Conservation (phyloP, 768 basidiomycete species). For the Hysterangium stoloniferum region DNA sequence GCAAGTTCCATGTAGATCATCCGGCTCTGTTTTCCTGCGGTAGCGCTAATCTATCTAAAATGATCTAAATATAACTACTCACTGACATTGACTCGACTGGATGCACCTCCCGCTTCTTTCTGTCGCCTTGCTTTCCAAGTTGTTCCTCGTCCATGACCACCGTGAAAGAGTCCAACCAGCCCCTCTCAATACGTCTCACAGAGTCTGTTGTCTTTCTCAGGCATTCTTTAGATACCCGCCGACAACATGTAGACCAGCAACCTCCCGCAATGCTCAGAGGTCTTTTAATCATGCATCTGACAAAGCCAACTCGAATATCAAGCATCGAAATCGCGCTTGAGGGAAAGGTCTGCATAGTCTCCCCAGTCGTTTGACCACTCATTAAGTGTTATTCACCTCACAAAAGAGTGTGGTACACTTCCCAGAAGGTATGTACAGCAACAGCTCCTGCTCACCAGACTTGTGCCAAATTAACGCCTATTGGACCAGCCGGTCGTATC, state of each 20-base stretch:
- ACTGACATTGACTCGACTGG: too few species aligned
- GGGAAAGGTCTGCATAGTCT: slow-evolving; percentile 33
- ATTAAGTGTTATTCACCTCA: not conserved
- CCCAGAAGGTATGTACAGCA: slow-evolving; percentile 64
- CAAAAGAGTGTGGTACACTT: slow-evolving; percentile 53
- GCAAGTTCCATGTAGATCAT: too few species aligned
- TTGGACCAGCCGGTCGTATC: slow-evolving; percentile 8
- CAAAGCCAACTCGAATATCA: slow-evolving; percentile 78
- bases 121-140: not conserved
- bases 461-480: too few species aligned
- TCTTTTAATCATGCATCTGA: slow-evolving; percentile 51
- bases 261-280: slow-evolving; percentile 56
- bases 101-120: not conserved
- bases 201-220: slow-evolving; percentile 71
- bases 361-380: not conserved
- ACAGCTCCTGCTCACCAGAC: too few species aligned
- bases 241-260: slow-evolving; percentile 26
- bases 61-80: too few species aligned
- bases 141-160: too few species aligned
- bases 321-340: slow-evolving; percentile 77
- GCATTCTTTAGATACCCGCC: slow-evolving; percentile 27
- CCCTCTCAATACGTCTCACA: slow-evolving; percentile 52
- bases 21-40: too few species aligned
- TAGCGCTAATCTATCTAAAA: too few species aligned
- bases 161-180: slow-evolving; percentile 36